Evolutionary conservation across 78 protist genomes (phyloP), one percentile per base, ranked within the genome.

Genomic region (Planoprotostelium fungivorum): DNA sequence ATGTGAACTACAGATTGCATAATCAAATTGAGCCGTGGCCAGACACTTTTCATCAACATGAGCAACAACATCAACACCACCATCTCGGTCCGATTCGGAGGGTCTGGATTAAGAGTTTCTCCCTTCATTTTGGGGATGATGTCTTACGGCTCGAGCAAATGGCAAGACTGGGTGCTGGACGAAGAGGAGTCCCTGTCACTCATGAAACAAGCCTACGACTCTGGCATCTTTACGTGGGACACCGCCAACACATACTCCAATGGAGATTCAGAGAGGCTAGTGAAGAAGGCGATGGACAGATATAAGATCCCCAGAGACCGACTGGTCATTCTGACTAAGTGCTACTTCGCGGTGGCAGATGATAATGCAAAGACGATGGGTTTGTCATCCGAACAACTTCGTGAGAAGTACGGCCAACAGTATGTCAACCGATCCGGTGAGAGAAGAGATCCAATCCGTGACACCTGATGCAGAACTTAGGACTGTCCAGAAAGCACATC

Each of bases 401-500:
- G 73, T 5, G 73, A 51, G 73, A 5, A 51, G 16, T 51, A 51
- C 16, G 73, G 73, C 5, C 73, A 51, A 51, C 73, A 51, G 16
- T 51, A 51, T 51, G 73, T 51, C 34, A 85, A 36, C 16, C 36
- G 87, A 85, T 25, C 34, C 16, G 36, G 87, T 85, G 87, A 85
- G 36, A 16, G 84, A 29, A 29, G 29, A 29, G 29, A 73, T 25
- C 36, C 34, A 5, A 25, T 85, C 37, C n/a, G 16, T 85, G 34
- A 85, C 36, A 25, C 63, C 87, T 25, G 16, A 16, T 85, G 87
- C 34, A 35, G 16, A 85, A 85, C 36, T 35, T 35, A 85, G 87
- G 87, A 23, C 16, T 85, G 37, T 85, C 87, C 16, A 85, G 87
- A 85, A 85, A 0, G 34, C 88, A 84, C 28, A 90, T 93, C 63